Evolutionary conservation across 306 rosid genomes (phyloP), one percentile per base, ranked within the genome.

Genomic region (Prinsepia uniflora): DNA sequence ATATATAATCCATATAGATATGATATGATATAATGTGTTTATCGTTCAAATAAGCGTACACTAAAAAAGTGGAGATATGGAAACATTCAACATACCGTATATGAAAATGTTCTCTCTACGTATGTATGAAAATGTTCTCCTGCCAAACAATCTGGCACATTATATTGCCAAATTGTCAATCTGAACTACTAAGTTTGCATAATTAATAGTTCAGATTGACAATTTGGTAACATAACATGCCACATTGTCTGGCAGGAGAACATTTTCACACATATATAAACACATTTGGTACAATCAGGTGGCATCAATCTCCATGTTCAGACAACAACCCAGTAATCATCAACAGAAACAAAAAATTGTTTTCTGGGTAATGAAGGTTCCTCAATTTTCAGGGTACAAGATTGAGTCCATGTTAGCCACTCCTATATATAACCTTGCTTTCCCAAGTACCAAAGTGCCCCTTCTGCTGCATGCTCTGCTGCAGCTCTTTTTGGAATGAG

Each of bases 391-490:
- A 8, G 11, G 39, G 15, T 48, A 22, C 20, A 56, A 10, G 61
- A 56, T 56, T 11, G 8, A 20, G 61, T 20, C 39, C 39, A 8
- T 52, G 17, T 56, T 22, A 56, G 61, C 14, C 34, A 11, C 61
- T 68, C 48, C 54, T 12, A 15, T 55, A 80, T 46, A 67, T 80
- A 89, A 6, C 95, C 97, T 72, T 42, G 49, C 59, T 83, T 58
- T 77, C 74, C 36, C 65, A 94, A 81, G 89, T 78, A 84, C 98
- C 98, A 90, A 62, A 90, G 74, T 44, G 89, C 96, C 60, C 85
- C 96, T 81, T 89, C 92, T 20, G 97, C 96, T 0, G 97, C 97
- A 78, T 78, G 72, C 83, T 94, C 96, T 5, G 84, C 84, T 7
- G 99, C 97, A 22, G 83, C 87, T 90, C 89, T 91, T 94, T 57